Evolutionary conservation across 2,329 filamentous ascomycete species (phyloP).

Genomic region (Penicillium polonicum): DNA sequence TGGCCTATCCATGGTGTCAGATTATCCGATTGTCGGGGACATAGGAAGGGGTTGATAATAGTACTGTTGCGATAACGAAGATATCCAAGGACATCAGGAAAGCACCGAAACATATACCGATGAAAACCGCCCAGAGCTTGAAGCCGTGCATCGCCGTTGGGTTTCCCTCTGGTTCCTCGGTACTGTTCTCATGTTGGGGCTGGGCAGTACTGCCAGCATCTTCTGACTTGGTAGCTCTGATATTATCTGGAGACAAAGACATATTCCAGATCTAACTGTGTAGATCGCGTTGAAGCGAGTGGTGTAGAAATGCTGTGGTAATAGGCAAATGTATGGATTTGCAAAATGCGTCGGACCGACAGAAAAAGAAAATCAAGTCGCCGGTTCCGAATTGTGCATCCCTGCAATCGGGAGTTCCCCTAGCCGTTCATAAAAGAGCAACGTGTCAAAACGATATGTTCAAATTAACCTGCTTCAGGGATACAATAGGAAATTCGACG

Average conservation of each 20-base stretch:
- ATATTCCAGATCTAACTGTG: not conserved
- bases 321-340: not conserved
- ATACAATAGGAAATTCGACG: too few relatives aligned
- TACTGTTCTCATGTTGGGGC: not conserved
- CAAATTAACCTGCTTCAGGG: too few relatives aligned
- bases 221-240: not conserved
- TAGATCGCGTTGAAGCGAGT: not conserved
- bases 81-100: constrained; percentile 8
- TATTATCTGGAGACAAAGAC: not conserved
- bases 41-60: not conserved
- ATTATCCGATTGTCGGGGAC: not conserved
- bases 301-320: not conserved
- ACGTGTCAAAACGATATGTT: not conserved
- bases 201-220: not conserved
- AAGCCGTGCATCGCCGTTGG: constrained; percentile 6
- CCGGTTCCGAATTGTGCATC: not conserved
- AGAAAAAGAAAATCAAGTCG: not conserved
- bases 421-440: not conserved
- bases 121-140: constrained; percentile 7
- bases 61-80: constrained; percentile 3
- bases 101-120: constrained; percentile 6
- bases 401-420: not conserved
- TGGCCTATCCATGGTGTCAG: not conserved
- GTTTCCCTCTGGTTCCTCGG: not conserved
- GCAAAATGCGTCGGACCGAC: not conserved